These are phyloP conservation scores for Nakataea oryzae DNA, from an alignment of 2,329 filamentous ascomycete genomes.

Conservation along the genomic window DNA sequence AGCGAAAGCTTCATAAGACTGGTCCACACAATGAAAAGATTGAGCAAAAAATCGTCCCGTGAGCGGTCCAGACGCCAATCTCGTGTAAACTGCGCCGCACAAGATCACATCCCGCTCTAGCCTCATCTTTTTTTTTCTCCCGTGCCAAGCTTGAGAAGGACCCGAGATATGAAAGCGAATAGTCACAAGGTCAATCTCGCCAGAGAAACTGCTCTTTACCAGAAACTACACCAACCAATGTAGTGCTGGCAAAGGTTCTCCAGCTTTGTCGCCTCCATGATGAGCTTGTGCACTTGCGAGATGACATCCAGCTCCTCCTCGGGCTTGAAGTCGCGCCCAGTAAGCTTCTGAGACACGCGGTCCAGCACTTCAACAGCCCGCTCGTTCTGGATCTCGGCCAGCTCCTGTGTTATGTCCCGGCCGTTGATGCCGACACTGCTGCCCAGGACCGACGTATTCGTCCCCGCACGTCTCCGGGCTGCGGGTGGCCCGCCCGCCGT, in stretches of 20 bases:
- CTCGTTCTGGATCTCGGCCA: constrained; percentile 79
- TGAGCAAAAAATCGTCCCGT: neutral
- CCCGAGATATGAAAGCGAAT: too few species aligned
- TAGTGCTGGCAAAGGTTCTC: constrained; percentile 99
- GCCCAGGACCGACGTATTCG: constrained; percentile 42
- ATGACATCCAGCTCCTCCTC: constrained; percentile 76
- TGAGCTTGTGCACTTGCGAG: constrained; percentile 86
- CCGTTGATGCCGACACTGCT: constrained; percentile 16
- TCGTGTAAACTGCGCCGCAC: neutral
- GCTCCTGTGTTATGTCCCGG: constrained; percentile 29
- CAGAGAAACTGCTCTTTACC: constrained; percentile 52
- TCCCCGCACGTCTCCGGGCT: constrained; percentile 41
- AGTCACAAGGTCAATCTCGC: too few species aligned
- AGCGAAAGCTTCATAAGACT: neutral
- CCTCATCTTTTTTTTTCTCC: too few species aligned
- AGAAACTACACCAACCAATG: constrained; percentile 98
- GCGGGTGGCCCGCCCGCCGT: constrained; percentile 35
- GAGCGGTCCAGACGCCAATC: neutral
- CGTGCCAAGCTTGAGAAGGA: too few species aligned
- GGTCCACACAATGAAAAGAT: neutral
- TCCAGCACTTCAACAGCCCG: constrained; percentile 84
- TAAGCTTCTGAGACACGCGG: constrained; percentile 90
- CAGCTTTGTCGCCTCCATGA: constrained; percentile 89
- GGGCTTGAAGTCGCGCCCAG: constrained; percentile 82
- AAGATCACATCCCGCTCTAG: neutral